Evolutionary conservation across 306 rosid species (phyloP).

Genomic region (Cyamopsis tetragonoloba): DNA sequence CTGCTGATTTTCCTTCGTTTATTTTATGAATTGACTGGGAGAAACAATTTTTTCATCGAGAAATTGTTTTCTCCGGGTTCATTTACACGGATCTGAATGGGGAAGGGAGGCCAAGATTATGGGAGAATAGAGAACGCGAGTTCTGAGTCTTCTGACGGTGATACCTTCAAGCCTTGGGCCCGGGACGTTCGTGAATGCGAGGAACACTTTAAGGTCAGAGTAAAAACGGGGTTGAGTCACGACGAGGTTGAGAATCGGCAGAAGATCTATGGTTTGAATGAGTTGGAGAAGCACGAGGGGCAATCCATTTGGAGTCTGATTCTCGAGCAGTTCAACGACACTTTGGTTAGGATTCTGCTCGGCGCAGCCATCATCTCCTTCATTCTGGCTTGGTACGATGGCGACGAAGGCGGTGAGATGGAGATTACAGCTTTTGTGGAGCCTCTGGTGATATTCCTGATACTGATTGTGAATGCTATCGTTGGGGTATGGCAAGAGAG

Average conservation of each 20-base stretch:
- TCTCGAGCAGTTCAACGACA: constrained; percentile 83
- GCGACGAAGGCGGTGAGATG: constrained; percentile 55
- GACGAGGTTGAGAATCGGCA: constrained; percentile 51
- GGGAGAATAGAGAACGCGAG: constrained; percentile 34
- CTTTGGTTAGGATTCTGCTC: constrained; percentile 77
- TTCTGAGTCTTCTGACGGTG: constrained; percentile 24
- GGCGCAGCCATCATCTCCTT: constrained; percentile 85
- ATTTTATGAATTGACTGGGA: constrained; percentile 5
- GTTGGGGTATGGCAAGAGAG: constrained; percentile 97
- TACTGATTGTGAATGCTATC: constrained; percentile 52
- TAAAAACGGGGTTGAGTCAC: constrained; percentile 36
- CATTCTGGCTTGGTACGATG: constrained; percentile 82
- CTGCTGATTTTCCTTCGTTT: background rate
- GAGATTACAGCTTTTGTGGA: constrained; percentile 57
- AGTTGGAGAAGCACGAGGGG: constrained; percentile 80
- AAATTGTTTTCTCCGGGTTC: constrained; percentile 28
- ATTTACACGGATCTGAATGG: constrained; percentile 40
- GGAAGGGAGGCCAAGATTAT: constrained; percentile 51
- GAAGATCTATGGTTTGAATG: constrained; percentile 63
- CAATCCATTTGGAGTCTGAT: constrained; percentile 65
- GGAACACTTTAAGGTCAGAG: constrained; percentile 52
- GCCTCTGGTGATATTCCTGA: constrained; percentile 54
- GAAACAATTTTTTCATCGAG: background rate
- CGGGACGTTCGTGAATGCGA: constrained; percentile 65
- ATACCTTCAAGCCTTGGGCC: constrained; percentile 63